A percentile compares a stretch with the other conserved stretches of the same genome.
Conservation (phyloP, 495 filamentous ascomycete species). For the Venustampulla echinocandica region DNA sequence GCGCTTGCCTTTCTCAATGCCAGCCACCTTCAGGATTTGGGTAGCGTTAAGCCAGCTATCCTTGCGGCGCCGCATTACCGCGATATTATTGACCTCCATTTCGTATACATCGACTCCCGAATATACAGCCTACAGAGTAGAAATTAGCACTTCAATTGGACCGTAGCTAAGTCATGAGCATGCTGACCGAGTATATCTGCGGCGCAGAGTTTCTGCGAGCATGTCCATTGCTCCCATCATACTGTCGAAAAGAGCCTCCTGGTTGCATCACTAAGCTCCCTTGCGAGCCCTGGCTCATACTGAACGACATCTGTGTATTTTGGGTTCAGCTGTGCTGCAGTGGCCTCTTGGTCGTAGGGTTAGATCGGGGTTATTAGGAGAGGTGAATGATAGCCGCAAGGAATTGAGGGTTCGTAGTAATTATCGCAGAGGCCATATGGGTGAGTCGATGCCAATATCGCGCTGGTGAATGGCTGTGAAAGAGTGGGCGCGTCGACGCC, state of each 20-base stretch:
- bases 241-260: conserved; percentile 18
- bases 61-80: conserved; percentile 86
- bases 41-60: conserved; percentile 94
- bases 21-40: conserved; percentile 91
- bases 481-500: no score
- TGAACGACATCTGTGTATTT: conserved; percentile 26
- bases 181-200: conserved; percentile 67
- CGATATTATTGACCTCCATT: conserved; percentile 87
- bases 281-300: conserved; percentile 24
- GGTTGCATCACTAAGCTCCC: conserved; percentile 22
- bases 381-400: conserved; percentile 17
- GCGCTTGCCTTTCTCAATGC: conserved; percentile 90
- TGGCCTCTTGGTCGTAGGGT: conserved; percentile 5
- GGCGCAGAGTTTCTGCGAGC: conserved; percentile 48
- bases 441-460: background rate
- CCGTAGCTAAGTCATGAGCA: background rate
- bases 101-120: conserved; percentile 94
- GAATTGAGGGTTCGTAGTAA: conserved; percentile 17
- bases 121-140: conserved; percentile 71
- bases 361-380: conserved; percentile 15
- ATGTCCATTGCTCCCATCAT: conserved; percentile 22
- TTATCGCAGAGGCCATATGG: conserved; percentile 19
- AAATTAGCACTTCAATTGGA: conserved; percentile 5
- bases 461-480: background rate
- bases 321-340: conserved; percentile 6